Evolutionary conservation across 148 eudicot genomes (phyloP).

Genomic region (Nyssa sinensis): DNA sequence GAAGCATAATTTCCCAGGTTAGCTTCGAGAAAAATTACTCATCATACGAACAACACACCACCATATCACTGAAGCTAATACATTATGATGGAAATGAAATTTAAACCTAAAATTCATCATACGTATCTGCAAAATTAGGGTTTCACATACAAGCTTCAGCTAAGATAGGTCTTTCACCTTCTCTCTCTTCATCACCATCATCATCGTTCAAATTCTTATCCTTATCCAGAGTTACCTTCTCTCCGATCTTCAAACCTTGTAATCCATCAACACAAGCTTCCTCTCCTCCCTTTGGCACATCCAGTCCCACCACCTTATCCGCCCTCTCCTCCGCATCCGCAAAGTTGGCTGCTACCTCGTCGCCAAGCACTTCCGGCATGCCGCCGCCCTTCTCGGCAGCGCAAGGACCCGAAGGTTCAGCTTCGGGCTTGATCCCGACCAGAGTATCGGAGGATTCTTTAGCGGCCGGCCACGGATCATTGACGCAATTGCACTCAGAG

Average conservation of each 20-base stretch:
- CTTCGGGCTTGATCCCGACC: conserved; percentile 28
- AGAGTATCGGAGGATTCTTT: conserved; percentile 24
- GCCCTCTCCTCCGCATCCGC: conserved; percentile 22
- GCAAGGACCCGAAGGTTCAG: conserved; percentile 31
- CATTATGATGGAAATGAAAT: too few species aligned
- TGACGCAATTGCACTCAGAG: conserved; percentile 18
- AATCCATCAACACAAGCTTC: conserved; percentile 45
- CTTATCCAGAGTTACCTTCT: not conserved
- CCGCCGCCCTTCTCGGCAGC: conserved; percentile 34
- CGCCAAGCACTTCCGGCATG: conserved; percentile 22
- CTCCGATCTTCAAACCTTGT: conserved; percentile 46
- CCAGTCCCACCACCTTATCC: conserved; percentile 32
- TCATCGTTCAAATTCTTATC: conserved; percentile 7
- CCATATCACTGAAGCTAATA: too few species aligned
- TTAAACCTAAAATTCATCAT: too few species aligned
- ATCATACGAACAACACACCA: not conserved
- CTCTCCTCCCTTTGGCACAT: conserved; percentile 13
- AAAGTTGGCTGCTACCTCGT: conserved; percentile 25
- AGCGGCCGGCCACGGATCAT: conserved; percentile 26
- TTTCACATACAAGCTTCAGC: conserved; percentile 36
- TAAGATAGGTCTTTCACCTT: conserved; percentile 33
- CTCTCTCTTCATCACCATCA: conserved; percentile 21
- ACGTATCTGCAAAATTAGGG: not conserved
- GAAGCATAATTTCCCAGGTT: not conserved
- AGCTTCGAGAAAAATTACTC: too few species aligned